Percentiles rank a stretch among this genome's conserved stretches.
These are phyloP conservation scores for Botrytis pseudocinerea DNA, from an alignment of 2,329 filamentous ascomycete genomes.

Conservation along the genomic window DNA sequence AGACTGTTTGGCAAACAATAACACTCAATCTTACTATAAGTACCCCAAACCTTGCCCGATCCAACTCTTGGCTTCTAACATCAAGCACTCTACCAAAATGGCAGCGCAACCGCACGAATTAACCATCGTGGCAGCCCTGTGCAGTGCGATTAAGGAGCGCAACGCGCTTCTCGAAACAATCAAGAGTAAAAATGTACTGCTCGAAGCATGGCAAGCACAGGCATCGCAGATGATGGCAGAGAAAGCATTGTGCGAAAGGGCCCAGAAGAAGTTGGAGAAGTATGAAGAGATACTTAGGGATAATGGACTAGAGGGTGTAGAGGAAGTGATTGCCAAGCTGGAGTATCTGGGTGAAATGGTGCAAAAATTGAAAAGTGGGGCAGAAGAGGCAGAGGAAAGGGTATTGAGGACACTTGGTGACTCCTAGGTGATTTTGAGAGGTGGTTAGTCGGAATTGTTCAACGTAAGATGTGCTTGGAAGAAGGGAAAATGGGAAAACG, in stretches of 20 bases:
- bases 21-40: neutral
- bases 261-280: neutral
- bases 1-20: neutral
- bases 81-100: neutral
- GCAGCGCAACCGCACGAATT: neutral
- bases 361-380: accelerated
- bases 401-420: neutral
- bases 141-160: neutral
- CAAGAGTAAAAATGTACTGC: neutral
- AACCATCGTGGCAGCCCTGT: neutral
- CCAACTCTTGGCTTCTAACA: neutral
- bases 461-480: too few species aligned
- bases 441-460: neutral
- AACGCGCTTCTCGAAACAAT: neutral
- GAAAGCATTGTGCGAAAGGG: neutral
- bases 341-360: too few species aligned
- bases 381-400: too few species aligned
- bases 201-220: neutral
- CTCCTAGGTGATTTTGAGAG: neutral
- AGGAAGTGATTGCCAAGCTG: neutral
- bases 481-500: too few species aligned
- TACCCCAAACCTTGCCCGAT: neutral
- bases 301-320: neutral
- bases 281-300: neutral
- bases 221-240: neutral